phyloP scores from a whole-genome alignment of 306 rosid species.

The Quercus wislizeni region DNA sequence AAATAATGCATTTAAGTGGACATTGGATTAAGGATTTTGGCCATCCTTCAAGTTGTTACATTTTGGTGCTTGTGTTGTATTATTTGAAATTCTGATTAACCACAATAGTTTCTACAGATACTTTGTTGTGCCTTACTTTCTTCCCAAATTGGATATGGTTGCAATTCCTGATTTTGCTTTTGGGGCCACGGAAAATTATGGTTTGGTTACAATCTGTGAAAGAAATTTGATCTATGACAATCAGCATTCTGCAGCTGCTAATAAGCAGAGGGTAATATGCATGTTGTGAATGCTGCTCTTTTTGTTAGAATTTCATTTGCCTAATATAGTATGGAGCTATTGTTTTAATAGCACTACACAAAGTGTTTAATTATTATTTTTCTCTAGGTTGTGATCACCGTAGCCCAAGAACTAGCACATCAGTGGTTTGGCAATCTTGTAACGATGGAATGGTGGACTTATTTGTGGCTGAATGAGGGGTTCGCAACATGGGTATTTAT shows the following conservation, averaged over 20 bases:
- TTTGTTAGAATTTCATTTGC: constrained; percentile 11
- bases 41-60: not conserved
- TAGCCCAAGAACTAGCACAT: constrained; percentile 94
- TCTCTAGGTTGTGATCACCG: constrained; percentile 77
- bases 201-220: constrained; percentile 88
- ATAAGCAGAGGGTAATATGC: constrained; percentile 77
- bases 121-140: constrained; percentile 76
- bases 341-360: constrained; percentile 9
- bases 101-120: constrained; percentile 49
- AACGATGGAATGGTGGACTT: constrained; percentile 99
- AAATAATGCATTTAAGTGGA: constrained; percentile 8
- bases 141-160: constrained; percentile 93
- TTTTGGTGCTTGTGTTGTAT: constrained; percentile 2
- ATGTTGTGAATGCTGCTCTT: constrained; percentile 19
- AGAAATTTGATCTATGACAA: constrained; percentile 90
- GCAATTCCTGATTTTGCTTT: constrained; percentile 96
- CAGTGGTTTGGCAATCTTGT: constrained; percentile 99
- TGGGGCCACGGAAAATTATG: constrained; percentile 99
- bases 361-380: constrained; percentile 16
- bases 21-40: not conserved
- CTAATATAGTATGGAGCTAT: constrained; percentile 32
- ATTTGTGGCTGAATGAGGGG: constrained; percentile 96
- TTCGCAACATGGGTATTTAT: constrained; percentile 96
- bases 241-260: constrained; percentile 76
- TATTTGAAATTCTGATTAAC: constrained; percentile 20